A percentile compares a stretch with the other conserved stretches of the same genome.
Evolutionary conservation across 306 rosid species (phyloP).

Genomic region (apple (Malus domestica)): ASM211411v1 NC_041796.1:6033001-6033500

Average conservation of each 20-base stretch:
- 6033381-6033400: conserved; percentile 33
- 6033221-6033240: conserved; percentile 94
- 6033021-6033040: neutral
- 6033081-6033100: neutral
- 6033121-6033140: neutral
- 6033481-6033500: conserved; percentile 74
- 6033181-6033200: neutral
- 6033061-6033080: neutral
- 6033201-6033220: neutral
- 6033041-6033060: neutral
- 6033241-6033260: conserved; percentile 87
- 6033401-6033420: conserved; percentile 97
- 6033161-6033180: neutral
- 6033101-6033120: neutral
- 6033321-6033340: neutral
- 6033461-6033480: conserved; percentile 98
- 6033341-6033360: neutral
- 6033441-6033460: conserved; percentile 95
- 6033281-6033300: conserved; percentile 99
- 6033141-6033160: neutral
- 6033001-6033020: neutral
- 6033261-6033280: conserved; percentile 93
- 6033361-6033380: neutral
- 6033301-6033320: conserved; percentile 83
- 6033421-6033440: conserved; percentile 96